Conservation (phyloP, 139 green algal species). For the Bryopsis sp. region DNA sequence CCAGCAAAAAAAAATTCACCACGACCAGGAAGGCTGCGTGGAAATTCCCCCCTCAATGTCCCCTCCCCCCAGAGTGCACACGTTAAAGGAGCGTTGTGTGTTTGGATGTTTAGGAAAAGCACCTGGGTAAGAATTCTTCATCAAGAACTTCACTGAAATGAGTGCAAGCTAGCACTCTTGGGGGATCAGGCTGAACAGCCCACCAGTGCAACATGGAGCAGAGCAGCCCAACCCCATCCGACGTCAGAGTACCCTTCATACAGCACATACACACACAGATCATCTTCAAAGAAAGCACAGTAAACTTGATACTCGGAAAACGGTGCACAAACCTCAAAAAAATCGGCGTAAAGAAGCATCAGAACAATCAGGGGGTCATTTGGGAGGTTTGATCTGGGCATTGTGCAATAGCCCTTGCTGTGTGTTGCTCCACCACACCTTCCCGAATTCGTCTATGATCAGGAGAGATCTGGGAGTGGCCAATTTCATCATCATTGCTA, state of each 20-base stretch:
- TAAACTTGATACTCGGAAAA: too few species aligned
- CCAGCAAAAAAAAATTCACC: too few species aligned
- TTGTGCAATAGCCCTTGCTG: background rate
- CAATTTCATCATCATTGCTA: constrained; percentile 58
- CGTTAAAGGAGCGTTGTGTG: too few species aligned
- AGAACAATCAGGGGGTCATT: too few species aligned
- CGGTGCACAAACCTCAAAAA: too few species aligned
- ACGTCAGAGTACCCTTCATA: constrained; percentile 59
- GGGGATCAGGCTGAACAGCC: constrained; percentile 11
- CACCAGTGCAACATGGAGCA: constrained; percentile 46
- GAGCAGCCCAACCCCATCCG: constrained; percentile 73
- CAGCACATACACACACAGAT: background rate
- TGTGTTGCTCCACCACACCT: constrained; percentile 43
- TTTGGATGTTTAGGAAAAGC: background rate
- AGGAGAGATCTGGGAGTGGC: constrained; percentile 68
- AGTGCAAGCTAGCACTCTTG: constrained; percentile 59
- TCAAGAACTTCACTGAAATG: constrained; percentile 69
- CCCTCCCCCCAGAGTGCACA: too few species aligned
- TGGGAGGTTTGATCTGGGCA: too few species aligned
- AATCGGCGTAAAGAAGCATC: background rate
- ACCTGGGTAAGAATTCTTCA: constrained; percentile 27
- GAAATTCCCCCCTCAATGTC: too few species aligned
- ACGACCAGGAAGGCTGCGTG: too few species aligned
- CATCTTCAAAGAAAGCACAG: background rate
- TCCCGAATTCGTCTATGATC: constrained; percentile 94